Evolutionary conservation across 2,329 filamentous ascomycete species (phyloP).

Genomic region (Plenodomus tracheiphilus): DNA sequence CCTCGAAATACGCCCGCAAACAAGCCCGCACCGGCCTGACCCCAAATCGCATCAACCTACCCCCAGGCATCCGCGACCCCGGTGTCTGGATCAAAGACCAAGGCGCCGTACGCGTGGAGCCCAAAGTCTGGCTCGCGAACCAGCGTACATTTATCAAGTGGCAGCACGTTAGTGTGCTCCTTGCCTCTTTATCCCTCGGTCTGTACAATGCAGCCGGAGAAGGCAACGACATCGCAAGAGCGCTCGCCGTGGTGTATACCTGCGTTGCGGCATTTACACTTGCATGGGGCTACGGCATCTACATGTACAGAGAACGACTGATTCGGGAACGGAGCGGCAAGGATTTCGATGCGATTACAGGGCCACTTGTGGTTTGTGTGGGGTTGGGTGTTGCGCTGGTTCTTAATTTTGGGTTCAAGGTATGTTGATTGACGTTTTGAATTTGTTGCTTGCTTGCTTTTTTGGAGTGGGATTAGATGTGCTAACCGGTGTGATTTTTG

Average conservation of each 20-base stretch:
- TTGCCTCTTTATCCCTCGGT: constrained; percentile 80
- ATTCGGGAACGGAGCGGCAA: constrained; percentile 85
- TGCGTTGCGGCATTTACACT: constrained; percentile 80
- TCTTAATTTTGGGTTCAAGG: constrained; percentile 88
- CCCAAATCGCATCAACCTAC: constrained; percentile 58
- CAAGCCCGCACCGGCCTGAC: constrained; percentile 42
- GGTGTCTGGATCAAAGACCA: constrained; percentile 91
- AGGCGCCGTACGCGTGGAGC: constrained; percentile 88
- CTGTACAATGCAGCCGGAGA: constrained; percentile 86
- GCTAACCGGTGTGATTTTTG: too few species aligned
- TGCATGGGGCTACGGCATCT: constrained; percentile 84
- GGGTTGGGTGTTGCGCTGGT: constrained; percentile 78
- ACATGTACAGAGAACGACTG: constrained; percentile 73
- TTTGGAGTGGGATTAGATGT: not conserved
- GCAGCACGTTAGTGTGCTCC: constrained; percentile 90
- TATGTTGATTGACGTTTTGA: constrained; percentile 49
- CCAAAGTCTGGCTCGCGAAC: constrained; percentile 98
- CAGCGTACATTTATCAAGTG: constrained; percentile 98
- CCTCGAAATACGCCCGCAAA: constrained; percentile 66
- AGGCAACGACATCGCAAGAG: constrained; percentile 71
- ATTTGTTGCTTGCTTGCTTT: too few species aligned
- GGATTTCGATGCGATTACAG: constrained; percentile 88
- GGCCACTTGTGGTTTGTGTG: constrained; percentile 80
- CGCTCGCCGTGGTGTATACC: constrained; percentile 82
- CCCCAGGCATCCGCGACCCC: constrained; percentile 86